Evolutionary conservation across 176 grass and related monocot species (phyloP).

Genomic region (Olyra latifolia): DNA sequence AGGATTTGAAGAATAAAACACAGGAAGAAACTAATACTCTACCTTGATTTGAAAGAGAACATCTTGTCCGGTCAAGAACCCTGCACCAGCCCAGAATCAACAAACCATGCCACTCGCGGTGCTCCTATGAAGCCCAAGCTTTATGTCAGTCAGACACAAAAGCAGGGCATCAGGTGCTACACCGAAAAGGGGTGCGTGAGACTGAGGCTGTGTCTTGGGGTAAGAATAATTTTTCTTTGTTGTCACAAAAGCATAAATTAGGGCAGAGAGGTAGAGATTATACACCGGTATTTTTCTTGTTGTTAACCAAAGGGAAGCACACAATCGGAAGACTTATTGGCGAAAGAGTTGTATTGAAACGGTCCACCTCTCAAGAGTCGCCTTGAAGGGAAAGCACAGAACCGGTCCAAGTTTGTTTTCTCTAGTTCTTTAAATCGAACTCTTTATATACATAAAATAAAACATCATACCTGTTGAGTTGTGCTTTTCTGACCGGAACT

Average conservation of each 20-base stretch:
- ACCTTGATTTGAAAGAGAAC: constrained; percentile 71
- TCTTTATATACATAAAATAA: background rate
- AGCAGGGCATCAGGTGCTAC: constrained; percentile 3
- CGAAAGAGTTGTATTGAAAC: constrained; percentile 32
- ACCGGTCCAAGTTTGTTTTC: constrained; percentile 2
- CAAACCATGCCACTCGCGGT: background rate
- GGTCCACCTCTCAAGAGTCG: constrained; percentile 23
- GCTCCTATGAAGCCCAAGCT: constrained; percentile 3
- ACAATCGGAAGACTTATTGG: constrained; percentile 20
- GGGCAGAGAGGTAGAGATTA: constrained; percentile 22
- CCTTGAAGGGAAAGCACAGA: constrained; percentile 9
- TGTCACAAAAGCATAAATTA: background rate
- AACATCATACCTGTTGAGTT: background rate
- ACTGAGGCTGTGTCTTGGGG: background rate
- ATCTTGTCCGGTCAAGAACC: constrained; percentile 37
- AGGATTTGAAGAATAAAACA: constrained; percentile 17
- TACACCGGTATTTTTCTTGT: background rate
- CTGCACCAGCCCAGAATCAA: constrained; percentile 4
- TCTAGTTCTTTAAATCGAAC: background rate
- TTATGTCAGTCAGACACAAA: background rate
- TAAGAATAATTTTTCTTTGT: background rate
- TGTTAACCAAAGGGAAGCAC: background rate
- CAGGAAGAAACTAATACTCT: background rate
- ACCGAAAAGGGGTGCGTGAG: background rate
- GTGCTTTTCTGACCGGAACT: constrained; percentile 21